These are phyloP conservation scores for Samsoniella hepiali DNA, from an alignment of 2,329 filamentous ascomycete genomes.

Conservation along the genomic window DNA sequence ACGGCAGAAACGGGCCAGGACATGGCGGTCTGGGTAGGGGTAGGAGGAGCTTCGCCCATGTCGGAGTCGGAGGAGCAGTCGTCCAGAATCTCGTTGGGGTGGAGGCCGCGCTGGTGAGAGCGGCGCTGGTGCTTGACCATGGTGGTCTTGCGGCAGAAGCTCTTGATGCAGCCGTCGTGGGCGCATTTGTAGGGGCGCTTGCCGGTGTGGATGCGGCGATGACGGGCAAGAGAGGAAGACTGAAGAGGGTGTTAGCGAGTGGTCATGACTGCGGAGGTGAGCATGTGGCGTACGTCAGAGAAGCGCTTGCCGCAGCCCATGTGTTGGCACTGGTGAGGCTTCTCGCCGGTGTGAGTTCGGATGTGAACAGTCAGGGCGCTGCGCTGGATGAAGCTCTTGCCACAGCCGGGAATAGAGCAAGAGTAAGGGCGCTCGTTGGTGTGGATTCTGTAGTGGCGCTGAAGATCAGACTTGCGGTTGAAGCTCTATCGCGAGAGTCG, in stretches of 20 bases:
- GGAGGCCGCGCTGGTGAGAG: constrained; percentile 57
- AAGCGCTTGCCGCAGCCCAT: constrained; percentile 65
- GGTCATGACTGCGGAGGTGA: neutral
- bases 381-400: constrained; percentile 69
- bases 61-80: constrained; percentile 57
- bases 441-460: constrained; percentile 68
- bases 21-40: constrained; percentile 50
- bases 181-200: constrained; percentile 64
- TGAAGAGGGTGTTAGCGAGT: constrained; percentile 28
- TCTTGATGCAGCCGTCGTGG: constrained; percentile 61
- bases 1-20: constrained; percentile 49
- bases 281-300: constrained; percentile 57
- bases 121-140: constrained; percentile 66
- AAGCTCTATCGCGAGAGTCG: constrained; percentile 53
- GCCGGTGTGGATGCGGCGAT: constrained; percentile 63
- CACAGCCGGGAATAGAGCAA: constrained; percentile 58
- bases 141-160: constrained; percentile 70
- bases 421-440: constrained; percentile 67
- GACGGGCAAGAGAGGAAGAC: constrained; percentile 64
- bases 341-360: constrained; percentile 68
- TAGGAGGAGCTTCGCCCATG: constrained; percentile 56
- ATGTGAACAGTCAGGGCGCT: constrained; percentile 69
- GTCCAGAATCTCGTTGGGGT: constrained; percentile 52
- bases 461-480: constrained; percentile 68
- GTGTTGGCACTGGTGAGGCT: constrained; percentile 66